Base-by-base conservation (phyloP, 371 early-diverging fungal genomes). In the Chytridium lagenaria region DNA sequence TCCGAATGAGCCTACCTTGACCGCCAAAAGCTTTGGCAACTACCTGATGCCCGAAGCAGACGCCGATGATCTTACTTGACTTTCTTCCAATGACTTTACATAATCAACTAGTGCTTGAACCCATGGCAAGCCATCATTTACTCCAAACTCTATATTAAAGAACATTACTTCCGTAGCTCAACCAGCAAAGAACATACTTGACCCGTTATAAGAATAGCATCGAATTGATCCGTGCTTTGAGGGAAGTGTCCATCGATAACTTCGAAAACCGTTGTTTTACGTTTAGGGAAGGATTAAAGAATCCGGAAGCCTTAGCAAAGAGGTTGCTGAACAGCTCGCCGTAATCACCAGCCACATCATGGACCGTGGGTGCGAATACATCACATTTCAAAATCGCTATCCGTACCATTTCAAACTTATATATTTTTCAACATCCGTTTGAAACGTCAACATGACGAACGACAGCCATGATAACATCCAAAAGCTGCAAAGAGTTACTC, bases 41-140 rank as follows among this genome's bases (percentile, higher is more conserved):
- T 30, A 90, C 81, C 77, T 92, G 93, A 66, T 91, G 92, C 22
- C 93, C 93, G 79, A 91, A 92, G 71, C 93, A 92, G 50, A 92
- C 79, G 15, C 92, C 91, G 66, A 90, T 69, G 16, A 85, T 55
- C 72, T 78, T 77, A 50, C 66, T 63, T 22, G 36, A 49, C 19
- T 40, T 34, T 1, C 31, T 51, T n/a, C 72, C 67, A 19, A 75
- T 68, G 1, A 67, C 40, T n/a, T 78, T 67, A 90, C 80, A 70
- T 84, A 91, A 0, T 82, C 77, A 26, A 83, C 74, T 40, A 90
- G 71, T 28, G 81, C 73, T 34, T 83, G 64, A 49, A 90, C 89
- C 93, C 93, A 92, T 0, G 85, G 84, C 2, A 82, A 36, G 39
- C 83, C 75, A 12, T 86, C 85, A 61, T 84, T 81, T 36, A 77